Evolutionary conservation across 495 filamentous ascomycete genomes (phyloP).

Genomic region (Glutinoglossum americanum): DNA sequence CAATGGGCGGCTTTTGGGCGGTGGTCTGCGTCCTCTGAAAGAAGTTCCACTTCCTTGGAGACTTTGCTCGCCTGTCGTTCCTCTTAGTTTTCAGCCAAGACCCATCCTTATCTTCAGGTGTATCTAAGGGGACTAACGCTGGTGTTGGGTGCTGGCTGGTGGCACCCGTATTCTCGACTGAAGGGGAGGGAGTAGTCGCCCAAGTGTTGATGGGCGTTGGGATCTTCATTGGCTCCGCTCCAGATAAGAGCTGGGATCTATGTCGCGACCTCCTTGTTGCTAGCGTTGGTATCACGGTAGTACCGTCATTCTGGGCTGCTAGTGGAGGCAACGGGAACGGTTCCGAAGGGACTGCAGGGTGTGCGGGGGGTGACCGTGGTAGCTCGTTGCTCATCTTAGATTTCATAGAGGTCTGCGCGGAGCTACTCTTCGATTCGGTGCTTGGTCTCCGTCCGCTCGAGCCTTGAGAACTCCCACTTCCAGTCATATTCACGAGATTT

Average conservation of each 20-base stretch:
- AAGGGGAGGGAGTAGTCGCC: constrained; percentile 11
- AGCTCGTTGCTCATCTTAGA: not conserved
- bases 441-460: constrained; percentile 9
- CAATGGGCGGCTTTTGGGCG: constrained; percentile 19
- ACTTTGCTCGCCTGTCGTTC: constrained; percentile 12
- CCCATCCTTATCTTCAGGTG: constrained; percentile 19
- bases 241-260: constrained; percentile 10
- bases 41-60: constrained; percentile 54
- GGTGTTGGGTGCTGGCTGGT: constrained; percentile 10
- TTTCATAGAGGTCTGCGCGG: not conserved
- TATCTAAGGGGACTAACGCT: constrained; percentile 8
- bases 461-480: constrained; percentile 5
- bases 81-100: constrained; percentile 19
- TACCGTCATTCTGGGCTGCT: not conserved
- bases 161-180: constrained; percentile 13
- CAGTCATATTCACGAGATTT: not conserved
- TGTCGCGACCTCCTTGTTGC: constrained; percentile 12
- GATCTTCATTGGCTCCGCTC: constrained; percentile 4
- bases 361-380: not conserved
- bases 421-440: constrained; percentile 6
- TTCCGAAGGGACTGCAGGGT: not conserved
- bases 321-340: not conserved
- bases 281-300: constrained; percentile 9
- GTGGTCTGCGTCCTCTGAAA: constrained; percentile 50
- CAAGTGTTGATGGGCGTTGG: constrained; percentile 14